Percentiles rank a stretch among this genome's conserved stretches.
phyloP scores from a whole-genome alignment of 179 eudicot genomes.

The Amaranthus tricolor region DNA sequence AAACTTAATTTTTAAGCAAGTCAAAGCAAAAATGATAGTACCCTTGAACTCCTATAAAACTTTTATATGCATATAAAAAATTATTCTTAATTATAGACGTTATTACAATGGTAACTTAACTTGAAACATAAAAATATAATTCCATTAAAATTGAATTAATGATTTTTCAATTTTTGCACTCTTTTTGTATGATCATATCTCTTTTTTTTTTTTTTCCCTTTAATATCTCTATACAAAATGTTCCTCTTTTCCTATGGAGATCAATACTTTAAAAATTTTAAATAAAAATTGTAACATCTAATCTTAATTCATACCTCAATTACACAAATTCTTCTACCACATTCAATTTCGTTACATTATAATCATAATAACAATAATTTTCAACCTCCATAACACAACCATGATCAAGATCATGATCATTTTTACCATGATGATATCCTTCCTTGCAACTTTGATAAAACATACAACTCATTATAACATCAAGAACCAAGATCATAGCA shows the following conservation, averaged over 20 bases:
- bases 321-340: conserved; percentile 28
- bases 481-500: conserved; percentile 53
- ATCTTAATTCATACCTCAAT: conserved; percentile 1
- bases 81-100: background rate
- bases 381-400: conserved; percentile 1
- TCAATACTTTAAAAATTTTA: too few species aligned
- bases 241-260: background rate
- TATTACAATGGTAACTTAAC: background rate
- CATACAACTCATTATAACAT: conserved; percentile 51
- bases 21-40: conserved; percentile 18
- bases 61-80: too few species aligned
- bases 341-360: conserved; percentile 24
- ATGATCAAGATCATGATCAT: conserved; percentile 6
- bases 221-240: conserved; percentile 27
- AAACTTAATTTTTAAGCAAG: conserved; percentile 25
- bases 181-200: background rate
- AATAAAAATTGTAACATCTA: too few species aligned
- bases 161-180: background rate
- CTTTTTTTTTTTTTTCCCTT: background rate
- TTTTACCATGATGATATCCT: background rate
- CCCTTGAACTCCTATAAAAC: background rate
- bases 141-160: background rate
- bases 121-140: background rate
- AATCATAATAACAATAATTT: background rate
- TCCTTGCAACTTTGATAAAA: conserved; percentile 58